Evolutionary conservation across 2,329 filamentous ascomycete species (phyloP).

Genomic region (Coleophoma eucalyptorum): DNA sequence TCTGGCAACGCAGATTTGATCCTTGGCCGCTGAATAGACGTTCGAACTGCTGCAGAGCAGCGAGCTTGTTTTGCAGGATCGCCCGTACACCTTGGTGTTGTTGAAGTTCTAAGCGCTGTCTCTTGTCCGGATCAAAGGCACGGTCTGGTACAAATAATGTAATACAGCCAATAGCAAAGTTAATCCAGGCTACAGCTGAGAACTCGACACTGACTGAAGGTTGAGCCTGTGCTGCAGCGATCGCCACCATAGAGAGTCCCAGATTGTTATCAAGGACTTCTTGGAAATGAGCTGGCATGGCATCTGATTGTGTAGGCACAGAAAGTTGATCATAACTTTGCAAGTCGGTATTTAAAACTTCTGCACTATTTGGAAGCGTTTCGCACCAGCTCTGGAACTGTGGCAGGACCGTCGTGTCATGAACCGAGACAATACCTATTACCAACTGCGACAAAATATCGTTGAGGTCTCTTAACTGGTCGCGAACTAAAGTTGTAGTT

Average conservation of each 20-base stretch:
- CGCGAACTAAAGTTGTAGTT: conserved; percentile 33
- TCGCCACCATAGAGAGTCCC: conserved; percentile 22
- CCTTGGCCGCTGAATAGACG: conserved; percentile 61
- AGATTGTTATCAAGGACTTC: conserved; percentile 31
- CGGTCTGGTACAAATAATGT: conserved; percentile 82
- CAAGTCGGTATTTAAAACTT: neutral
- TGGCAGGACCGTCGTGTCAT: conserved; percentile 10
- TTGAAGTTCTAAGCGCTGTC: conserved; percentile 60
- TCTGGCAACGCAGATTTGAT: conserved; percentile 61
- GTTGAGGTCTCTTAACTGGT: conserved; percentile 42
- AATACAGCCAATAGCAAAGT: conserved; percentile 71
- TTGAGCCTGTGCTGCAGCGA: conserved; percentile 23
- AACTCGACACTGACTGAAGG: conserved; percentile 24
- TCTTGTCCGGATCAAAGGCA: conserved; percentile 75
- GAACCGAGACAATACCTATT: conserved; percentile 14
- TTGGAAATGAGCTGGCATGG: conserved; percentile 8
- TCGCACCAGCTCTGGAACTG: neutral
- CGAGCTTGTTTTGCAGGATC: conserved; percentile 52
- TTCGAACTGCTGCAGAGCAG: conserved; percentile 64
- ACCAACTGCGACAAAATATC: conserved; percentile 16
- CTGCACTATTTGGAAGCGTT: neutral
- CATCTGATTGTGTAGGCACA: neutral
- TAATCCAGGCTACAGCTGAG: conserved; percentile 65
- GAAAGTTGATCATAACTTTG: neutral
- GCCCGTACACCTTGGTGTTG: conserved; percentile 52